Percentiles rank a stretch among this genome's conserved stretches.
Conservation (phyloP, 805 yeast genomes). For the Monosporozyma servazzii region DNA sequence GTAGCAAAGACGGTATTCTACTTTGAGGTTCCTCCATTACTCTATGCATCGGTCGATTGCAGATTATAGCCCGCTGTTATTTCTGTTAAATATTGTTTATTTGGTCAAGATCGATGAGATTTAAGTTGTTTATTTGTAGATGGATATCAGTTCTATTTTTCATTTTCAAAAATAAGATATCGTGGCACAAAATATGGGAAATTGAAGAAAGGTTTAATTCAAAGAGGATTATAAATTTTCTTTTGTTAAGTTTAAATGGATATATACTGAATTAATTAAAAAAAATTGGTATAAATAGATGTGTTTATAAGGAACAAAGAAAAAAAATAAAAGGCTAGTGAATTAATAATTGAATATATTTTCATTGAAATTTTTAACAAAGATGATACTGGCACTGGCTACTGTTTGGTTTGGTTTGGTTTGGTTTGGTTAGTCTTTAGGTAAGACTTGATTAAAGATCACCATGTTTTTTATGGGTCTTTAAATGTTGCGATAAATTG, state of each 20-base stretch:
- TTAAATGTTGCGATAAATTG: slow-evolving; percentile 56
- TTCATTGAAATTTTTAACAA: neutral
- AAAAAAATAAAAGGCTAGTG: neutral
- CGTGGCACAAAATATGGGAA: neutral
- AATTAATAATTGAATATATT: neutral
- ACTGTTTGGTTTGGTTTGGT: too few species aligned
- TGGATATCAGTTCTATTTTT: too few species aligned
- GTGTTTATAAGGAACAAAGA: neutral
- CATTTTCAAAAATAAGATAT: neutral
- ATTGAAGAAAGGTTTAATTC: neutral
- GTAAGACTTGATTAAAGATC: slow-evolving; percentile 16
- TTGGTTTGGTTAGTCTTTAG: neutral
- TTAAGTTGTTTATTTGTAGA: too few species aligned
- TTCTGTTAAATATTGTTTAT: neutral
- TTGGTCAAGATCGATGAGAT: too few species aligned
- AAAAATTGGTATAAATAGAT: neutral
- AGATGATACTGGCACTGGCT: neutral
- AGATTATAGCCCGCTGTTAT: neutral
- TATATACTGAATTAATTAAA: neutral
- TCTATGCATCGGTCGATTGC: neutral
- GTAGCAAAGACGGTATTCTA: neutral
- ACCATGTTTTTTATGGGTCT: slow-evolving; percentile 39
- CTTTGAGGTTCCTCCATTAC: neutral
- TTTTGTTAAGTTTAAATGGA: neutral
- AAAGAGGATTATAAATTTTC: neutral